Evolutionary conservation across 805 yeast genomes (phyloP), one percentile per base, ranked within the genome.

Genomic region (Nakazawaea wickerhamii): DNA sequence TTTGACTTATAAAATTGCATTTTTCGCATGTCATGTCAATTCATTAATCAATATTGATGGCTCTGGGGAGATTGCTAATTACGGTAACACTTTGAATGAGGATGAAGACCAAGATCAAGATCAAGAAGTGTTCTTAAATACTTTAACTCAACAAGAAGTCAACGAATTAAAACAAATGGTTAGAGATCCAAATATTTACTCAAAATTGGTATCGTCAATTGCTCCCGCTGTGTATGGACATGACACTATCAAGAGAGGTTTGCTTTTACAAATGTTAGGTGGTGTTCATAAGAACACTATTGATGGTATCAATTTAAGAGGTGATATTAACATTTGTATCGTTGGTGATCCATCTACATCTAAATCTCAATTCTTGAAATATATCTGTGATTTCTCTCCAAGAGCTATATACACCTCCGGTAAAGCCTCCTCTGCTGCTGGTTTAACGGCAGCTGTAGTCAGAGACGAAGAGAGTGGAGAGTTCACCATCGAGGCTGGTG

Each of bases 291-390:
- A 91, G 61, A 71, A 77, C 44, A 91, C 99, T 0, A 77, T 87
- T 13, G 99, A 91, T 60, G 98, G 98, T 21, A 91, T 91, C 52
- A 83, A 89, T 53, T 71, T 91, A 49, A 81, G 99, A 71, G 99
- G 99, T 53, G 99, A 91, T 60, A 91, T 91, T 57, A 91, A 91
- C 59, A 83, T 91, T 34, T 91, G 99, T 70, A 75, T 91, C 50
- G 98, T 91, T 40, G 99, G 99, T 38, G 99, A 91, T 61, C 99
- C 99, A 3, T 89, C 97, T 2, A 91, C 98, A 9, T 87, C 98
- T 26, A 91, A 91, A 62, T 90, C 97, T 1, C 99, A 91, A 62
- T 91, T 91, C 58, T 70, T 91, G 59, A 93, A 93, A 63, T 93
- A 93, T 61, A 95, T 93, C 11, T 83, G 89, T 53, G 78, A 85